Evolutionary conservation across 345 rosid genomes (phyloP), one percentile per base, ranked within the genome.

Genomic region (Aquilaria sinensis): DNA sequence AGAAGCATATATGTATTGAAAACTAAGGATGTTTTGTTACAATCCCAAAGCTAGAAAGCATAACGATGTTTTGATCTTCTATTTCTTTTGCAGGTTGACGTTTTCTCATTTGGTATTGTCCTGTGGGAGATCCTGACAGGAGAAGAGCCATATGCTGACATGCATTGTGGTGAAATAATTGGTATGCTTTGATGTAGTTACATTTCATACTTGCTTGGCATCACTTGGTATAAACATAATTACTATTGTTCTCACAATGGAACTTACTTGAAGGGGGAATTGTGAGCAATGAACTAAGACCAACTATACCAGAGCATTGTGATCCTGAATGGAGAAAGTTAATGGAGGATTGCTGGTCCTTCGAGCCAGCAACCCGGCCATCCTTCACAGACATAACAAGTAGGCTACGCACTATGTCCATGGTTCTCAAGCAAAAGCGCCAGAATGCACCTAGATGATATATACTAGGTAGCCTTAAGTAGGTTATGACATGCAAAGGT

Each of bases 121-220:
- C 73, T 87, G 85, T 92, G 96, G 98, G 98, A 92, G 80, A 79
- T 92, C 64, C 47, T 81, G 58, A 92, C 92, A 0, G 86, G 93
- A 2, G 90, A 87, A 72, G 98, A 92, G 65, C 98, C 96, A 10
- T 92, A 89, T 31, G 96, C 91, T 32, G 83, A 86, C 72, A 77
- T 92, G 84, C 98, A 92, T 72, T 92, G 92, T 41, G 98, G 98
- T 57, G 90, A 91, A 59, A 87, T 92, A 54, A 92, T 92, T n/a
- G 98, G 98, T 89, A 75, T 48, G 77, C 61, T 51, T 53, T 1
- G 12, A 31, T 34, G 31, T 47, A 23, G 23, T 23, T 23, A 23
- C 23, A 23, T 23, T 23, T 23, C 23, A 23, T 23, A 23, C 23
- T 23, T 23, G 23, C 23, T 23, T 23, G 23, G 23, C 23, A 23